Base-by-base conservation (phyloP, 768 basidiomycete species). In the Tephrocybe sp. region DNA sequence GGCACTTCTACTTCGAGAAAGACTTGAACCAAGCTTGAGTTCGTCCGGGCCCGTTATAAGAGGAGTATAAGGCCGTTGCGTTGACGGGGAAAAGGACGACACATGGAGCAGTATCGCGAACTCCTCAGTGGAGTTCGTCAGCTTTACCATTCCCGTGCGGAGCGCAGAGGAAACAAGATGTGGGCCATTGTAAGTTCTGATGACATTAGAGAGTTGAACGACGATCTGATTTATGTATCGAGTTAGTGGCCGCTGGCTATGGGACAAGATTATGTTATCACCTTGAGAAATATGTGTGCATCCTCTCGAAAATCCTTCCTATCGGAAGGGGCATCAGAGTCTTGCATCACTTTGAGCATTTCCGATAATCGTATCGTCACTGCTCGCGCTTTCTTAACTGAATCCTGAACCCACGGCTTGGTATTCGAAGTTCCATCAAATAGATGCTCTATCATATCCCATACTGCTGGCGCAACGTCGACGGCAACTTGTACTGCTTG, bases 61-160 rank as follows among this genome's bases (percentile, higher is more conserved):
- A 8, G 89, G 86, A 36, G 87, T 85, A 62, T 80, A 81, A 11
- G 86, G 74, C 33, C 82, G 74, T 34, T 71, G 53, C 8, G 79
- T 77, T 14, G 79, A 68, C 9, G 85, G 80, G 37, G 90, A 81
- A 58, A 90, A 84, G 0, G 88, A 90, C 6, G 93, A 92, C 41
- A 93, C 86, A 61, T 92, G 90, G 15, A 95, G 73, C 42, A 96
- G 74, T 57, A 92, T 90, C 43, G 90, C 85, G 60, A 93, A 88
- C 65, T 91, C 91, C 67, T 95, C 86, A 10, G 93, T 92, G 11
- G 86, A 80, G 59, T 90, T 88, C 18, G 87, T 90, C 50, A 97
- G 76, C 56, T 81, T 80, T 34, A 86, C 80, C 73, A 93, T 84
- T 61, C 85, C 83, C 48, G 73, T 78, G 53, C 89, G 81, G 37